These are phyloP conservation scores for Oryza rufipogon DNA, from an alignment of 176 grass and related monocot species.

Conservation along the genomic window DNA sequence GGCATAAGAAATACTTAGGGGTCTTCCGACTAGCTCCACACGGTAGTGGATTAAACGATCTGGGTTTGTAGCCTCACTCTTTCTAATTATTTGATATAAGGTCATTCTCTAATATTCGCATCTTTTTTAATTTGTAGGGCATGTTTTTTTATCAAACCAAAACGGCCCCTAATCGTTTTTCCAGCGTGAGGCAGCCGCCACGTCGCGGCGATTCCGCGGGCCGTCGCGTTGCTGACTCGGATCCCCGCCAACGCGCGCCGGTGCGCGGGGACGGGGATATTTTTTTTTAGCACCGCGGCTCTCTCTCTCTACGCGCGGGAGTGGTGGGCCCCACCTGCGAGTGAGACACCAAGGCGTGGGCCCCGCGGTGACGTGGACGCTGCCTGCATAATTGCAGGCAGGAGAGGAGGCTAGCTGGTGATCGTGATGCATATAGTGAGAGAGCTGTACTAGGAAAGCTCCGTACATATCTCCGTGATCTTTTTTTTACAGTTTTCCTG, in stretches of 20 bases:
- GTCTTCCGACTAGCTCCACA: too few species aligned
- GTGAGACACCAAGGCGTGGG: neutral
- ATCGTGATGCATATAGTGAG: neutral
- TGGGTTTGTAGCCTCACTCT: too few species aligned
- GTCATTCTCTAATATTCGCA: too few species aligned
- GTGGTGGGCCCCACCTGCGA: neutral
- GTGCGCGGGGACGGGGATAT: neutral
- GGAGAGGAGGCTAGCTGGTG: neutral
- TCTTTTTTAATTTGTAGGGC: too few species aligned
- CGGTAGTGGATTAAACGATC: too few species aligned
- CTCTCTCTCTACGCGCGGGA: neutral
- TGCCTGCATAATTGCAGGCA: constrained; percentile 15
- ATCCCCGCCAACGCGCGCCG: constrained; percentile 19
- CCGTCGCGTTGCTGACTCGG: constrained; percentile 29
- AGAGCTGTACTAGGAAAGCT: neutral
- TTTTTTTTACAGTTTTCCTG: neutral
- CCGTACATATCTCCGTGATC: neutral
- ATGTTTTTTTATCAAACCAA: too few species aligned
- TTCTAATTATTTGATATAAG: too few species aligned
- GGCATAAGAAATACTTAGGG: too few species aligned
- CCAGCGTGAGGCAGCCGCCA: neutral
- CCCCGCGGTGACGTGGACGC: neutral
- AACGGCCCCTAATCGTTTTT: too few species aligned
- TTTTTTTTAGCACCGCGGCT: constrained; percentile 20
- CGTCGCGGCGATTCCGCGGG: neutral